Evolutionary conservation across 208 protist species (phyloP).

Genomic region (Leptomonas seymouri): DNA sequence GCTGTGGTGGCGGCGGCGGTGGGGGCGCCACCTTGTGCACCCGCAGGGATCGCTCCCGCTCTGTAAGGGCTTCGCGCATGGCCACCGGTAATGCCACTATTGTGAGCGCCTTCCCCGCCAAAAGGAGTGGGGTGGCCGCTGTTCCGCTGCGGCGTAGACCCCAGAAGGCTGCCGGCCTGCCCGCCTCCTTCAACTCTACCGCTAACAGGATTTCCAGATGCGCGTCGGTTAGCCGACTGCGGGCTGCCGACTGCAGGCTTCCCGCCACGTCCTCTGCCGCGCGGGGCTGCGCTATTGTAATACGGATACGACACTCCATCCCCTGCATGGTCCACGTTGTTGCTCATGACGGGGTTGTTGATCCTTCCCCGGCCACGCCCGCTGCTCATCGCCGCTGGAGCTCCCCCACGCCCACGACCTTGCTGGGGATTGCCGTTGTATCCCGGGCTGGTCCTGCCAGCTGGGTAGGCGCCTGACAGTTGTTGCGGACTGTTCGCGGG

Average conservation of each 20-base stretch:
- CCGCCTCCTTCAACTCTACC: neutral
- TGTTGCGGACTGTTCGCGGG: conserved; percentile 2
- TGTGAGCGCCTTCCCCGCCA: neutral
- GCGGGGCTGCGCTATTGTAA: conserved; percentile 5
- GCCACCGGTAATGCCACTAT: neutral
- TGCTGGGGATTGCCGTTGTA: neutral
- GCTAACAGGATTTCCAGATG: neutral
- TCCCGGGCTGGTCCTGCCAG: neutral
- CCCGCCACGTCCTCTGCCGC: neutral
- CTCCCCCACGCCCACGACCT: conserved; percentile 15
- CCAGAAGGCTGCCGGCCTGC: neutral
- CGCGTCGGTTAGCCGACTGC: neutral
- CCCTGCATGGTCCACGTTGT: neutral
- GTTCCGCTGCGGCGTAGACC: neutral
- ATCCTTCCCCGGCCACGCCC: neutral
- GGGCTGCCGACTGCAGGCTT: neutral
- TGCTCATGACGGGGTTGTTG: neutral
- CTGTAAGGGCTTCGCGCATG: neutral
- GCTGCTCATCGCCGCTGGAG: neutral
- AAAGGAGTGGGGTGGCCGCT: too few relatives aligned
- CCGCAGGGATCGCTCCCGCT: neutral
- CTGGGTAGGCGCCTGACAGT: neutral
- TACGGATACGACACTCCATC: neutral
- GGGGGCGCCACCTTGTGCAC: too few relatives aligned
- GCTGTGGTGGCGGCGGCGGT: too few relatives aligned